Conservation (phyloP, 129 eudicot species). For the Pseudognaphalium luteoalbum region DNA sequence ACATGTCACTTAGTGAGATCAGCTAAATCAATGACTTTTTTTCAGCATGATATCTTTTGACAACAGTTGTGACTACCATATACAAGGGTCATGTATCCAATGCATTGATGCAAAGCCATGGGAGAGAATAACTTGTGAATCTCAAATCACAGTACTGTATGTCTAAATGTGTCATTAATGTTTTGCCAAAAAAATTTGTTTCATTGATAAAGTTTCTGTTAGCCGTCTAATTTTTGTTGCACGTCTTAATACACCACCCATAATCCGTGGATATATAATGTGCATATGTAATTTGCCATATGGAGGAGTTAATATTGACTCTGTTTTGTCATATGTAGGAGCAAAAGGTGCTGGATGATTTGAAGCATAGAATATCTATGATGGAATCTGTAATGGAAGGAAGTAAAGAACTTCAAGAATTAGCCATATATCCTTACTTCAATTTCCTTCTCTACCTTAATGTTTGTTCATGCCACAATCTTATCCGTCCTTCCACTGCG, state of each 20-base stretch:
- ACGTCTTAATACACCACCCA: background rate
- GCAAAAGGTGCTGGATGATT: constrained; percentile 49
- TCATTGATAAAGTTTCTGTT: background rate
- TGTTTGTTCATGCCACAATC: background rate
- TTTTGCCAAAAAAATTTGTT: no score
- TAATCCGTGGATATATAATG: constrained; percentile 11
- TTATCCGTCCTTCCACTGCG: background rate
- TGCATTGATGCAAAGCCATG: background rate
- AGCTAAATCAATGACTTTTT: background rate
- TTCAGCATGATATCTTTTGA: background rate
- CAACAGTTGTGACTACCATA: background rate
- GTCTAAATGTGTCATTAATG: background rate
- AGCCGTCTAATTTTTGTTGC: background rate
- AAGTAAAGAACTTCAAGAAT: constrained; percentile 64
- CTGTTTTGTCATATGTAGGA: constrained; percentile 45
- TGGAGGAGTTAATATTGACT: constrained; percentile 14
- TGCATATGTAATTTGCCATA: background rate
- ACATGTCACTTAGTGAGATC: background rate
- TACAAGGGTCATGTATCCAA: background rate
- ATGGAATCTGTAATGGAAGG: constrained; percentile 59
- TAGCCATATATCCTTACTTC: constrained; percentile 67
- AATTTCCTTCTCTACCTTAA: background rate
- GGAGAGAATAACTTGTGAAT: background rate
- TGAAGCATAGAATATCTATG: constrained; percentile 49
- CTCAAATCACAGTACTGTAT: background rate